phyloP scores from a whole-genome alignment of 116 monocot species.

The Iris pallida region DNA sequence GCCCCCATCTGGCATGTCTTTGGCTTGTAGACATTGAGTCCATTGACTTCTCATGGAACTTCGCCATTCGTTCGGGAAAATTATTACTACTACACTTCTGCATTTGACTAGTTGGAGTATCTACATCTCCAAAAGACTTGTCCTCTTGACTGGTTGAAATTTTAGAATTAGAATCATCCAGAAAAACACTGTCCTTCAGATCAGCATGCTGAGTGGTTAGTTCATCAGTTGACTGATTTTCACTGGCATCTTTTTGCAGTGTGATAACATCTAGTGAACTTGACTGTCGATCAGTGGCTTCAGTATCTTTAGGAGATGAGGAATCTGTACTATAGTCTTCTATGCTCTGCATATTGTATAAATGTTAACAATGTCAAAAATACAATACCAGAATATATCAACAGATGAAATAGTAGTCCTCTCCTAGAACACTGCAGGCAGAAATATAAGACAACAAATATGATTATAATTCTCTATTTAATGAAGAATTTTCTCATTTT shows the following conservation, averaged over 20 bases:
- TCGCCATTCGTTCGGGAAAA: conserved; percentile 13
- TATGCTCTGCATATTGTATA: conserved; percentile 22
- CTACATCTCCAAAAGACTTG: conserved; percentile 5
- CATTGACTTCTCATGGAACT: conserved; percentile 26
- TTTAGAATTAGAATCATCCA: conserved; percentile 9
- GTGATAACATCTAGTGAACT: conserved; percentile 7
- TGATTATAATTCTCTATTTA: no score
- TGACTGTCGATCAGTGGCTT: conserved; percentile 19
- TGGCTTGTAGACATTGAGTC: conserved; percentile 21
- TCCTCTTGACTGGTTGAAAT: conserved; percentile 9
- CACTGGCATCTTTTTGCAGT: neutral
- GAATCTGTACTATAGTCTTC: conserved; percentile 12
- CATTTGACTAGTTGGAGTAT: conserved; percentile 10
- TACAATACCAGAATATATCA: neutral
- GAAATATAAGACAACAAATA: neutral
- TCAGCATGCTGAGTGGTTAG: conserved; percentile 3
- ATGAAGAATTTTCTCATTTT: no score
- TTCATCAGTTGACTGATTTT: neutral
- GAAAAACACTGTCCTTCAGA: conserved; percentile 8
- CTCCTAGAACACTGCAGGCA: neutral
- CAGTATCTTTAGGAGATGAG: conserved; percentile 10
- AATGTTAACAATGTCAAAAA: conserved; percentile 5
- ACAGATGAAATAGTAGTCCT: neutral
- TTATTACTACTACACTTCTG: conserved; percentile 23
- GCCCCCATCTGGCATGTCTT: conserved; percentile 55